Evolutionary conservation across 169 alveolate genomes (phyloP).

Genomic region (Eimeria acervulina): DNA sequence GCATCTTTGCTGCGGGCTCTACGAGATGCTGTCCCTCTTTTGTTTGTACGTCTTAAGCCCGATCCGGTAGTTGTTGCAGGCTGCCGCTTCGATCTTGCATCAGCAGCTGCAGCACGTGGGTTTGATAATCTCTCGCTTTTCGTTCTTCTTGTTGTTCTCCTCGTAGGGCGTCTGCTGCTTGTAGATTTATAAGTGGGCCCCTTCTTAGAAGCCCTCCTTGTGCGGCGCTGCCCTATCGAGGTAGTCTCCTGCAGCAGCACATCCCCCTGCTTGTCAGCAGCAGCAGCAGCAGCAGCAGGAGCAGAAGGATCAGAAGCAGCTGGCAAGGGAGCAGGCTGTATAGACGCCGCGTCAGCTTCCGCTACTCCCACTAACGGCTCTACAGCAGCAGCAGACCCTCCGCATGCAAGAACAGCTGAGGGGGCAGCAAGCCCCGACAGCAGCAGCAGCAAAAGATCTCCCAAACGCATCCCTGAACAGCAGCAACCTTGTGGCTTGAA

Average conservation of each 20-base stretch:
- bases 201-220: background rate
- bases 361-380: background rate
- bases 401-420: background rate
- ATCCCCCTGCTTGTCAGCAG: no score
- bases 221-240: no score
- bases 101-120: no score
- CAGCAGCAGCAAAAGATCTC: background rate
- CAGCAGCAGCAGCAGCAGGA: background rate
- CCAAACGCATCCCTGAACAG: background rate
- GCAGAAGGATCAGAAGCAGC: background rate
- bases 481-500: background rate
- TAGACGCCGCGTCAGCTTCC: background rate
- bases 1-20: no score
- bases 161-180: background rate
- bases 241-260: no score
- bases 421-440: background rate
- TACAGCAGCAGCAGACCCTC: background rate
- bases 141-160: no score
- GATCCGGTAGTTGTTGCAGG: no score
- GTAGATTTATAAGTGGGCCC: background rate
- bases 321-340: background rate
- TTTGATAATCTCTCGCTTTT: no score
- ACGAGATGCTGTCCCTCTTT: no score
- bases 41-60: no score
- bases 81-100: no score